Evolutionary conservation across 2,329 filamentous ascomycete genomes (phyloP).

Genomic region (Fusarium domesticum): DNA sequence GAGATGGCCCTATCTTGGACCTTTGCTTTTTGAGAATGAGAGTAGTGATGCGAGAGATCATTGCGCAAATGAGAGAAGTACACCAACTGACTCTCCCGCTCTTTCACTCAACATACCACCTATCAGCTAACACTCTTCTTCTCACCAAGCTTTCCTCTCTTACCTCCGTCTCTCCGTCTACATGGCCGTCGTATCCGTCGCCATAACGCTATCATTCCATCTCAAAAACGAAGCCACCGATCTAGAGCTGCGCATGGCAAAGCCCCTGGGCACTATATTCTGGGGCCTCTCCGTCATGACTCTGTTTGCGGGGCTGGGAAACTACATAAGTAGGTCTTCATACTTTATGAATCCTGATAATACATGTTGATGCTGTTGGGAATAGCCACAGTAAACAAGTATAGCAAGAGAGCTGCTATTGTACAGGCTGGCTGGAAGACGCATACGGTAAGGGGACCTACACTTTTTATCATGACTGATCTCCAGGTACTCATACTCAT

Average conservation of each 20-base stretch:
- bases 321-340: conserved; percentile 68
- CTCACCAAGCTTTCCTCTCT: conserved; percentile 74
- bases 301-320: conserved; percentile 72
- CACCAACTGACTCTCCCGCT: background rate
- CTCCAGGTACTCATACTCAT: background rate
- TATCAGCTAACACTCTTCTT: too few relatives aligned
- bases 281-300: conserved; percentile 80
- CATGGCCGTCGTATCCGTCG: conserved; percentile 84
- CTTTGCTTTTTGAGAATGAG: conserved; percentile 71
- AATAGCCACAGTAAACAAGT: conserved; percentile 69
- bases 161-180: conserved; percentile 88
- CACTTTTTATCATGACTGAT: background rate
- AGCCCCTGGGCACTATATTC: conserved; percentile 83
- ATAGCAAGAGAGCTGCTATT: conserved; percentile 72
- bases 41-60: conserved; percentile 73
- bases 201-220: conserved; percentile 92
- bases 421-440: conserved; percentile 95
- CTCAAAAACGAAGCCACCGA: conserved; percentile 68
- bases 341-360: background rate
- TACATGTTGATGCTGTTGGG: conserved; percentile 1
- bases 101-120: too few relatives aligned
- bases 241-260: conserved; percentile 72
- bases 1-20: conserved; percentile 61
- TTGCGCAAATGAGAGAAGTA: conserved; percentile 74
- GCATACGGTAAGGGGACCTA: conserved; percentile 61